A percentile compares a stretch with the other conserved stretches of the same genome.
Evolutionary conservation across 129 eudicot genomes (phyloP).

Genomic region (Lactuca saligna): DNA sequence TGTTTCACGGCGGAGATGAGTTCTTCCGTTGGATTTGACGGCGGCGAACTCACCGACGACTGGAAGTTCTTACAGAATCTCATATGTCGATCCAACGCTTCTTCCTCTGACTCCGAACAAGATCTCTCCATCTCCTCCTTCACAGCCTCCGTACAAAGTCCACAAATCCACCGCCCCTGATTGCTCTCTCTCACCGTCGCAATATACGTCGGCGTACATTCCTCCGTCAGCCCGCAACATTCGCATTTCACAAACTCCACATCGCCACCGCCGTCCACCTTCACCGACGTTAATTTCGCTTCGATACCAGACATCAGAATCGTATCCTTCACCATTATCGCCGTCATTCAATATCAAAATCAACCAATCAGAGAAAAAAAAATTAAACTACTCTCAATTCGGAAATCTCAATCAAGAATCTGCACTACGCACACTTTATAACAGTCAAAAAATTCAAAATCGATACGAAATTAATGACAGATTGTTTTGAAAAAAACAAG

Average conservation of each 20-base stretch:
- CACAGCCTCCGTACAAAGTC: conserved; percentile 61
- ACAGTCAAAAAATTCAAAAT: neutral
- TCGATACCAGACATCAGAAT: conserved; percentile 15
- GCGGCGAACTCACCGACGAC: conserved; percentile 38
- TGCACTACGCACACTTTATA: neutral
- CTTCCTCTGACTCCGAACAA: conserved; percentile 37
- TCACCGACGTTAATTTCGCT: conserved; percentile 9
- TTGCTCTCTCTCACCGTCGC: conserved; percentile 33
- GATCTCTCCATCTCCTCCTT: conserved; percentile 45
- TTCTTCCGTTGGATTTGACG: conserved; percentile 37
- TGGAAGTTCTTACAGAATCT: conserved; percentile 46
- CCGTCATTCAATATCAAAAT: conserved; percentile 9
- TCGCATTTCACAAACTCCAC: conserved; percentile 62
- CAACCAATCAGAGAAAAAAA: neutral
- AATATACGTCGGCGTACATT: conserved; percentile 55
- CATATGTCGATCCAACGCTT: conserved; percentile 50
- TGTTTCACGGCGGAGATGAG: conserved; percentile 51
- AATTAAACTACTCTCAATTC: neutral
- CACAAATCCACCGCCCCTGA: conserved; percentile 61
- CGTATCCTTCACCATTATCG: conserved; percentile 26
- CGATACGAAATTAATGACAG: neutral
- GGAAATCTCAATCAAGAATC: neutral
- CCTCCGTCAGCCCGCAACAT: conserved; percentile 59
- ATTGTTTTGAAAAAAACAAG: neutral
- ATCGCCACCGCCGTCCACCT: conserved; percentile 26